phyloP scores from a whole-genome alignment of 2,329 filamentous ascomycete species.

The Trichoderma arundinaceum region DNA sequence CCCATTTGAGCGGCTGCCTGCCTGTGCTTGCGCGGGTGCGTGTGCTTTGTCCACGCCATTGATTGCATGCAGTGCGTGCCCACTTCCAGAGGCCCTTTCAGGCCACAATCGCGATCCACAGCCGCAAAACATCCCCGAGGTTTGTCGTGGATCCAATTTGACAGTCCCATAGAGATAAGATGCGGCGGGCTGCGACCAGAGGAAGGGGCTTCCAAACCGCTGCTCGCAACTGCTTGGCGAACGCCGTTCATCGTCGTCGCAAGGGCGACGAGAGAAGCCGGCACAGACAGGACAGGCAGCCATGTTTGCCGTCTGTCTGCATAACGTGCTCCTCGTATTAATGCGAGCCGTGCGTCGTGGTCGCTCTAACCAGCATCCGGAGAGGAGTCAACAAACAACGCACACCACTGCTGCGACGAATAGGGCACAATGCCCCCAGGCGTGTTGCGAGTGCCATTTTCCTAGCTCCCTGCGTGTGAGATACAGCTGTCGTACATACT shows the following conservation, averaged over 20 bases:
- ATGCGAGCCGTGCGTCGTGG: constrained; percentile 14
- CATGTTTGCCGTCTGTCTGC: not conserved
- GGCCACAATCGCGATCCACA: constrained; percentile 28
- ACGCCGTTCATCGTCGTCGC: not conserved
- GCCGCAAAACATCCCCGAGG: constrained; percentile 26
- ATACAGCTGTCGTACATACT: not conserved
- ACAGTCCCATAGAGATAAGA: constrained; percentile 9
- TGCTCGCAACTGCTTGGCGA: not conserved
- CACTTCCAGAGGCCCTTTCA: constrained; percentile 3
- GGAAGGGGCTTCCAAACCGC: not conserved
- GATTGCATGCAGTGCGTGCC: constrained; percentile 21
- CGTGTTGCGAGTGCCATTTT: constrained; percentile 11
- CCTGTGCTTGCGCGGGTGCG: not conserved
- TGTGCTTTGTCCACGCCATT: constrained; percentile 2
- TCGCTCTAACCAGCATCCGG: not conserved
- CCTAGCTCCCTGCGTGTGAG: constrained; percentile 15
- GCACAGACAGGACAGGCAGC: not conserved
- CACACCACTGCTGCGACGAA: constrained; percentile 23
- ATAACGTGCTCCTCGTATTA: constrained; percentile 19
- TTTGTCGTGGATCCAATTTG: constrained; percentile 12
- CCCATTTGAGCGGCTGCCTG: not conserved
- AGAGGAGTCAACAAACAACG: constrained; percentile 16
- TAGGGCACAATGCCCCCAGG: constrained; percentile 18
- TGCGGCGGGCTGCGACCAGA: not conserved
- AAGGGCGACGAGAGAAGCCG: not conserved